Evolutionary conservation across 495 filamentous ascomycete species (phyloP).

Genomic region (Hypoxylon subgilvum): DNA sequence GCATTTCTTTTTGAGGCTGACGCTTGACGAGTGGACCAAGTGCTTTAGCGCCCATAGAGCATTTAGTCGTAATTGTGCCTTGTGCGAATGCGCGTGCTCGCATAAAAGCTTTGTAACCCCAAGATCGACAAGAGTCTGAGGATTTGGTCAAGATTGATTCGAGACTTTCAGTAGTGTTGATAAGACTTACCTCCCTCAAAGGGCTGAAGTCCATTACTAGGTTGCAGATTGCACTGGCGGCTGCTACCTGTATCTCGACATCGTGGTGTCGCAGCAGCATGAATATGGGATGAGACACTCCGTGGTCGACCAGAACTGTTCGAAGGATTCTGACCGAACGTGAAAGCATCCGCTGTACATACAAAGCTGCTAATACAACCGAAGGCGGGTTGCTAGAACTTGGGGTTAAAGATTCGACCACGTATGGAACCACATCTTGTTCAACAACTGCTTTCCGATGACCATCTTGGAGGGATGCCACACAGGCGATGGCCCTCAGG

Average conservation of each 20-base stretch:
- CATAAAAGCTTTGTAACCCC: conserved; percentile 82
- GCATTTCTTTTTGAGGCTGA: conserved; percentile 73
- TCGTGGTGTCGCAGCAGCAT: conserved; percentile 75
- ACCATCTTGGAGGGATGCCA: conserved; percentile 81
- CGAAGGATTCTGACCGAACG: conserved; percentile 82
- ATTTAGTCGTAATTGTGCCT: conserved; percentile 74
- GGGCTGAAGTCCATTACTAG: conserved; percentile 85
- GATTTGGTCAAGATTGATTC: conserved; percentile 30
- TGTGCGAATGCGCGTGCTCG: conserved; percentile 79
- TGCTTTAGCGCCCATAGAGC: conserved; percentile 94
- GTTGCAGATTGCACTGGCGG: conserved; percentile 82
- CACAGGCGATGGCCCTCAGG: conserved; percentile 76
- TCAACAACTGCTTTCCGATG: conserved; percentile 85
- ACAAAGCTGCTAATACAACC: conserved; percentile 86
- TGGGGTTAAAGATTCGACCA: conserved; percentile 81
- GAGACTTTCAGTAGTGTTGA: not conserved
- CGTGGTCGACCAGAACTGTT: conserved; percentile 85
- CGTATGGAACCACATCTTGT: conserved; percentile 75
- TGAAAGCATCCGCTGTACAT: conserved; percentile 74
- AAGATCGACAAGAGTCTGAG: conserved; percentile 71
- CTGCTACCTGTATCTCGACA: conserved; percentile 82
- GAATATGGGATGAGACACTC: conserved; percentile 80
- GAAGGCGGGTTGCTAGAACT: conserved; percentile 55
- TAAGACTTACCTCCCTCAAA: conserved; percentile 75
- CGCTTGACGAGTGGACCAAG: conserved; percentile 69